A percentile compares a stretch with the other conserved stretches of the same genome.
These are phyloP conservation scores for Ascochyta viciae-villosae DNA, from an alignment of 2,329 filamentous ascomycete genomes.

Conservation along the genomic window DNA sequence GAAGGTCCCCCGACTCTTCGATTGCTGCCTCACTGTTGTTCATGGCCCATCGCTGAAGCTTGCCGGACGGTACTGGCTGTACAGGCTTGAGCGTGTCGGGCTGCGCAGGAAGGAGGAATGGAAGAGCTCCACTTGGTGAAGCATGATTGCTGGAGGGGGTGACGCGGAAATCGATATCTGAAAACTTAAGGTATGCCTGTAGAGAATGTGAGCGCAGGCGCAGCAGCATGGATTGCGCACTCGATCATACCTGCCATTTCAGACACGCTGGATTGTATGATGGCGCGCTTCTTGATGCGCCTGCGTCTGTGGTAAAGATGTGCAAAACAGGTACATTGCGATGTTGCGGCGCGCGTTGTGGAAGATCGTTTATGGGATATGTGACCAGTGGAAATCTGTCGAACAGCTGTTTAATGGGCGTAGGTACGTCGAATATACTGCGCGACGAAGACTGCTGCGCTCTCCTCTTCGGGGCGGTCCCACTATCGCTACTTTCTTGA, in stretches of 20 bases:
- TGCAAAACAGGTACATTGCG: constrained; percentile 68
- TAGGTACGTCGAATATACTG: constrained; percentile 64
- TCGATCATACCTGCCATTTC: constrained; percentile 83
- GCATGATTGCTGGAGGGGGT: constrained; percentile 88
- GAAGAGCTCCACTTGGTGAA: constrained; percentile 85
- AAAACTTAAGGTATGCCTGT: constrained; percentile 85
- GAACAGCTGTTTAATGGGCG: constrained; percentile 82
- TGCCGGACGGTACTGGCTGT: constrained; percentile 64
- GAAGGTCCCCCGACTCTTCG: constrained; percentile 59
- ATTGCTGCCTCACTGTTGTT: constrained; percentile 47
- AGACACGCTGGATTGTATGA: constrained; percentile 93
- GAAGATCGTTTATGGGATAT: constrained; percentile 78
- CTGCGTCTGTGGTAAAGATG: constrained; percentile 74
- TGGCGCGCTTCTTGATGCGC: constrained; percentile 66
- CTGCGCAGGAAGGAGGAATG: constrained; percentile 74
- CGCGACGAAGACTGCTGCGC: constrained; percentile 23
- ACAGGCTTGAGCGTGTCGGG: constrained; percentile 43
- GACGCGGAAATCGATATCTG: constrained; percentile 70
- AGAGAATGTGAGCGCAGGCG: constrained; percentile 15
- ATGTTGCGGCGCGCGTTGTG: constrained; percentile 63
- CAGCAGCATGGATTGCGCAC: background rate
- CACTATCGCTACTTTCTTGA: constrained; percentile 15
- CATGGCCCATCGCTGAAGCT: constrained; percentile 72
- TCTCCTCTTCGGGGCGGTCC: constrained; percentile 8
- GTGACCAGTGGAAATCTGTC: constrained; percentile 80